Conservation (phyloP, 768 basidiomycete species). For the Rhizopogon rudus region DNA sequence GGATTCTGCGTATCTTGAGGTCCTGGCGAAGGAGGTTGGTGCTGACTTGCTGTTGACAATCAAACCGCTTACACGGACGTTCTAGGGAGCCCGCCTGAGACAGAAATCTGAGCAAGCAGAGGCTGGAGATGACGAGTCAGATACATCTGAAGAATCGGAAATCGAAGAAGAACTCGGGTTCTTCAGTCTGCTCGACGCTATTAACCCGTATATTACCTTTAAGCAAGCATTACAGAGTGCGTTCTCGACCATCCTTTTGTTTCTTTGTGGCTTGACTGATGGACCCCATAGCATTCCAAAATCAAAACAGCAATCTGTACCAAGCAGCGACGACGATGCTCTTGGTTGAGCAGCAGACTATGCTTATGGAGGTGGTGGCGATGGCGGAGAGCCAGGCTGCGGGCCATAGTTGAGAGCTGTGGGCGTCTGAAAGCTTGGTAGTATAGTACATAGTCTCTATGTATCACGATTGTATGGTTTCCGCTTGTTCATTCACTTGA, state of each 20-base stretch:
- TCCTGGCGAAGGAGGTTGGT: constrained; percentile 76
- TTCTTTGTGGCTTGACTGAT: no score
- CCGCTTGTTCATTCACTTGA: background rate
- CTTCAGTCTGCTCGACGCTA: constrained; percentile 76
- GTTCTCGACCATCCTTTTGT: constrained; percentile 20
- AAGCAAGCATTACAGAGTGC: constrained; percentile 53
- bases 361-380: constrained; percentile 83
- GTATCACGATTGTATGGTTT: background rate
- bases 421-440: background rate
- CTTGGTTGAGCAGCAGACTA: constrained; percentile 69
- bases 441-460: no score
- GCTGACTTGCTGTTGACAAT: background rate
- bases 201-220: constrained; percentile 76
- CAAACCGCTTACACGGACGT: background rate
- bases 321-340: constrained; percentile 52
- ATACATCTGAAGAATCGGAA: constrained; percentile 48
- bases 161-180: constrained; percentile 84
- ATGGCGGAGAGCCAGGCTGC: constrained; percentile 45
- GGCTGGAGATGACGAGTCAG: constrained; percentile 26
- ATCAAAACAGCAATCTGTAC: constrained; percentile 47
- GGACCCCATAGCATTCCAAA: constrained; percentile 58
- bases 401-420: background rate
- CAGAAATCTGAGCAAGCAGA: constrained; percentile 47
- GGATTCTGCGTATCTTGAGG: constrained; percentile 82
- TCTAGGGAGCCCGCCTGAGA: constrained; percentile 68